Evolutionary conservation across 2,329 filamentous ascomycete genomes (phyloP).

Genomic region (Sarocladiaceae sp.): DNA sequence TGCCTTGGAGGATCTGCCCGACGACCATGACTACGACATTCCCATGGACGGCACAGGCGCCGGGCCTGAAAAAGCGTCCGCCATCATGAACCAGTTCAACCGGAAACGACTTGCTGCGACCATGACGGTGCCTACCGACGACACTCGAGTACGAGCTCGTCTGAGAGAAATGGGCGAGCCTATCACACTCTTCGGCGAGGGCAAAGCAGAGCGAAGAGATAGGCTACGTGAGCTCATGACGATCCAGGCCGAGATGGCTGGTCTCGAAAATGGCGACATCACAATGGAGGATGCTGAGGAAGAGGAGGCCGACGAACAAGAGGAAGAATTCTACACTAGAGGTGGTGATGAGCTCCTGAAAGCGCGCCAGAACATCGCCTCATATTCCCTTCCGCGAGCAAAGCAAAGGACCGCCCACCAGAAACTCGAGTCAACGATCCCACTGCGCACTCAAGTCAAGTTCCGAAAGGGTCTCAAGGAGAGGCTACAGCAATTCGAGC

Average conservation of each 20-base stretch:
- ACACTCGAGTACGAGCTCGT: constrained; percentile 72
- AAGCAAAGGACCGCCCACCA: constrained; percentile 71
- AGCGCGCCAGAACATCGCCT: constrained; percentile 72
- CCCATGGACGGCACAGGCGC: constrained; percentile 59
- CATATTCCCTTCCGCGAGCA: constrained; percentile 77
- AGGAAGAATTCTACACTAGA: constrained; percentile 93
- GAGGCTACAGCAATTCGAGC: constrained; percentile 71
- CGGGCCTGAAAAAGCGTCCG: constrained; percentile 74
- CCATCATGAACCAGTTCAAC: constrained; percentile 80
- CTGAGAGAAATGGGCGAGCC: constrained; percentile 88
- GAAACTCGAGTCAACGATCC: constrained; percentile 73
- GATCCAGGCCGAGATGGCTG: constrained; percentile 59
- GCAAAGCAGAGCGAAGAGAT: constrained; percentile 76
- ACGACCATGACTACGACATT: constrained; percentile 81
- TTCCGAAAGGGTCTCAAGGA: constrained; percentile 88
- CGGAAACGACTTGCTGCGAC: constrained; percentile 84
- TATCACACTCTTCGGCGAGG: constrained; percentile 90
- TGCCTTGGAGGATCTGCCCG: constrained; percentile 44
- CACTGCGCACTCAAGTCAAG: constrained; percentile 83
- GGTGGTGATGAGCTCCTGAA: constrained; percentile 68
- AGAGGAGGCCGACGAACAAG: constrained; percentile 63
- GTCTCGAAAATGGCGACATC: constrained; percentile 50
- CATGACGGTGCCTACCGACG: constrained; percentile 89
- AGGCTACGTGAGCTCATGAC: constrained; percentile 76
- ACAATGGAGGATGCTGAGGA: constrained; percentile 55